Evolutionary conservation across 2,329 filamentous ascomycete genomes (phyloP).

Genomic region (Claviceps paspali): DNA sequence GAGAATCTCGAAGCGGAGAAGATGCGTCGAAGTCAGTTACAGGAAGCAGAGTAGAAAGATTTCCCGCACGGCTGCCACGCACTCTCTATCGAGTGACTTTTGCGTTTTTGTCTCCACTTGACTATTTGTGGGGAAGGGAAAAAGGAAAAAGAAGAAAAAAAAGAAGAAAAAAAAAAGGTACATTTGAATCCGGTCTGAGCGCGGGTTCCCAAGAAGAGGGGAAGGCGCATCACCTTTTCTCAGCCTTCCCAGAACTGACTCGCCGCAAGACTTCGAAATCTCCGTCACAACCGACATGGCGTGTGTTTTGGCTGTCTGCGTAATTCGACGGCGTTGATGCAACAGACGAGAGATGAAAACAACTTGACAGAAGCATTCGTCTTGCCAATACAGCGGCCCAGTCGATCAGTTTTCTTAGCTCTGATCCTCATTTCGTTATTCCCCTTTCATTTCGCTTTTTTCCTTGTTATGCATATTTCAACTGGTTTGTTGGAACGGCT

Average conservation of each 20-base stretch:
- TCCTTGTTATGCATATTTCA: slow-evolving; percentile 3
- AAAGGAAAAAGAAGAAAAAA: too few relatives aligned
- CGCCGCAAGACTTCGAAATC: slow-evolving; percentile 41
- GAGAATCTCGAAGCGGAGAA: slow-evolving; percentile 99
- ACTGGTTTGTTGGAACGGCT: slow-evolving; percentile 3
- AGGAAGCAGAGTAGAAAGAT: slow-evolving; percentile 38
- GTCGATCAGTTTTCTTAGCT: slow-evolving; percentile 8
- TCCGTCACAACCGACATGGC: slow-evolving; percentile 28
- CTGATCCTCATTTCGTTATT: slow-evolving; percentile 10
- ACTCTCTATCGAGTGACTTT: slow-evolving; percentile 14
- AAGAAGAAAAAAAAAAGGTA: too few relatives aligned
- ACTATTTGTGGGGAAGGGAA: slow-evolving; percentile 10
- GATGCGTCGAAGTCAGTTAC: slow-evolving; percentile 82
- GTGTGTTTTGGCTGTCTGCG: not conserved
- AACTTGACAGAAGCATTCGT: not conserved
- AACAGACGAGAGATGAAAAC: not conserved
- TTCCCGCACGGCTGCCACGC: slow-evolving; percentile 2
- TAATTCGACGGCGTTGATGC: slow-evolving; percentile 1
- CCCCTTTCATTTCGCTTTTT: not conserved
- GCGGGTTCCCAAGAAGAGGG: slow-evolving; percentile 12
- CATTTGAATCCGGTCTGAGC: slow-evolving; percentile 36
- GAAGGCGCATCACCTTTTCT: slow-evolving; percentile 26
- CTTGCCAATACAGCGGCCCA: slow-evolving; percentile 10
- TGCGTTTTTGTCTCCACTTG: slow-evolving; percentile 13
- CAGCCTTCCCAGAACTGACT: slow-evolving; percentile 49